phyloP scores from a whole-genome alignment of 2,329 filamentous ascomycete genomes.

The Tolypocladium tropicale region DNA sequence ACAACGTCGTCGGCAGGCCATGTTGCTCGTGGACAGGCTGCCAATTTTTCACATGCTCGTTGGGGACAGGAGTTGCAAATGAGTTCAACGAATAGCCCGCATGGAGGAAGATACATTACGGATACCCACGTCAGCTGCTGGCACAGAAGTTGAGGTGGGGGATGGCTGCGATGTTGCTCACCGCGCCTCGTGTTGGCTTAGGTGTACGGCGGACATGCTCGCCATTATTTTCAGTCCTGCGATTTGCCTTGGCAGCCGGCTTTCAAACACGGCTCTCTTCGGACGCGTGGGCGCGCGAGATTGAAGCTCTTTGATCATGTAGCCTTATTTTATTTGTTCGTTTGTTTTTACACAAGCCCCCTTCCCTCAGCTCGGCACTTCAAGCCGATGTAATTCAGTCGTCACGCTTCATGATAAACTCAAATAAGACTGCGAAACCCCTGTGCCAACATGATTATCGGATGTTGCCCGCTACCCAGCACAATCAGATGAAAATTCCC shows the following conservation, averaged over 20 bases:
- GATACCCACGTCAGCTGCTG: constrained; percentile 17
- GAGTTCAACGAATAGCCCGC: constrained; percentile 20
- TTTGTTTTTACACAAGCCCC: constrained; percentile 21
- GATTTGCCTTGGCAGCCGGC: constrained; percentile 1
- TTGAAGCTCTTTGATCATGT: constrained; percentile 19
- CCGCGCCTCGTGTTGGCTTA: neutral
- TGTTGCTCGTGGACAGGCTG: constrained; percentile 17
- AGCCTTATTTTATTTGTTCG: constrained; percentile 21
- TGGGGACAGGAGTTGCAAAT: constrained; percentile 23
- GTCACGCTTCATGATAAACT: constrained; percentile 28
- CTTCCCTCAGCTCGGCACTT: constrained; percentile 25
- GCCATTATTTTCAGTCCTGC: neutral
- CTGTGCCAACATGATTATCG: neutral
- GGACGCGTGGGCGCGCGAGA: constrained; percentile 1
- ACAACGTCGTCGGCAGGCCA: constrained; percentile 8
- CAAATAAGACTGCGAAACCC: neutral
- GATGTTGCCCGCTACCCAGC: neutral
- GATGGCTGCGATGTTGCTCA: neutral
- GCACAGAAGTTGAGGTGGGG: constrained; percentile 1
- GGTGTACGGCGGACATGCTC: neutral
- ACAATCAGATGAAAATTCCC: neutral
- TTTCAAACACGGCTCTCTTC: constrained; percentile 1
- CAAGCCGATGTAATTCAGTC: constrained; percentile 38
- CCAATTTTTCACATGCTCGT: constrained; percentile 15
- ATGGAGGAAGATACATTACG: constrained; percentile 15